Evolutionary conservation across 805 yeast genomes (phyloP), one percentile per base, ranked within the genome.

Genomic region (Sugiyamaella mastotermitis): DNA sequence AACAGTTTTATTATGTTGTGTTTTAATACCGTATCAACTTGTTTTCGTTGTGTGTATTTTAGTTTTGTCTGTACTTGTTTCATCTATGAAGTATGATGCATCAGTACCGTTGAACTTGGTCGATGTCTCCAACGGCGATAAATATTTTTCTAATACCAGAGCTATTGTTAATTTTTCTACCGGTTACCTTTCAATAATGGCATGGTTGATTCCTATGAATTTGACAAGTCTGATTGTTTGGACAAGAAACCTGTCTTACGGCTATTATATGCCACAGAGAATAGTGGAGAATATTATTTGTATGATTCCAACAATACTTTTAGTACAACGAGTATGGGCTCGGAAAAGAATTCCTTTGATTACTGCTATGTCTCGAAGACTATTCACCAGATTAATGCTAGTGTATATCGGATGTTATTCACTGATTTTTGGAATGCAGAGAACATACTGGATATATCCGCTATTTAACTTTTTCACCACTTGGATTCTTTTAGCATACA

Each of bases 231-330:
- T 87, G 20, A 65, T 86, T 41, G 95, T 87, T 1, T 86, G 87
- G 67, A 62, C 83, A 23, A 95, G 84, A 52, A 83, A 87, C 52
- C 65, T 86, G 42, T 71, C 82, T 1, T 69, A 85, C 14, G 74
- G 71, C 48, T 84, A 95, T 94, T 72, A 69, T 39, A 83, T 92
- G 0, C 87, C 94, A 13, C 86, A 86, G 53, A 74, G 83, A 4
- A 81, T 95, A 0, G 94, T 86, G 56, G 95, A 88, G 56, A 87
- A 85, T 53, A 65, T 83, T 29, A 58, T 87, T 37, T 82, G 95
- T 0, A 73, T 87, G 17, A 61, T 80, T 10, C 95, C 96, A 0
- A 76, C 83, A 1, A 66, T 86, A 6, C 43, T 78, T 7, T 53
- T 83, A 27, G 72, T 74, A 31, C 80, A 76, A 48, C 60, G 68